These are phyloP conservation scores for Diplogelasinospora grovesii DNA, from an alignment of 495 filamentous ascomycete species.

Conservation along the genomic window DNA sequence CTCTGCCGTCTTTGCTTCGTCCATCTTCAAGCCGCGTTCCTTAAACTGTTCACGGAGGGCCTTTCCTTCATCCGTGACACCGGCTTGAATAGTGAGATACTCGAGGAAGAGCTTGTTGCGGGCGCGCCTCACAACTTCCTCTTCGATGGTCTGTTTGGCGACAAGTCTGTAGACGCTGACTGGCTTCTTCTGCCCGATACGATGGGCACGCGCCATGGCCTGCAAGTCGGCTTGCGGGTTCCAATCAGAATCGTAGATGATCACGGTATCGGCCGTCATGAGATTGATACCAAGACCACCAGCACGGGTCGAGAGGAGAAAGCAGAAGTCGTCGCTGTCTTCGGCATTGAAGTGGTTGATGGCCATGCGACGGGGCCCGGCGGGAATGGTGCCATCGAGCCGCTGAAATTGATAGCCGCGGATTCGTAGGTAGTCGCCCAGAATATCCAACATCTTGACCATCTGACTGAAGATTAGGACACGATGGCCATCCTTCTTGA, in stretches of 20 bases:
- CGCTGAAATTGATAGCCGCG: slow-evolving; percentile 89
- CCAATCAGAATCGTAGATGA: slow-evolving; percentile 98
- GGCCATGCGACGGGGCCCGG: slow-evolving; percentile 74
- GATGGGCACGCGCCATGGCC: slow-evolving; percentile 95
- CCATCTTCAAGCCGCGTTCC: slow-evolving; percentile 47
- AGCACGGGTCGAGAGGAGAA: slow-evolving; percentile 88
- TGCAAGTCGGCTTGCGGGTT: slow-evolving; percentile 98
- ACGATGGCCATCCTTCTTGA: slow-evolving; percentile 85
- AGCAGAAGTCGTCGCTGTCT: slow-evolving; percentile 90
- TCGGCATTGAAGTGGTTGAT: slow-evolving; percentile 98
- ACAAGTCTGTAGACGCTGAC: slow-evolving; percentile 94
- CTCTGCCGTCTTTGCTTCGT: slow-evolving; percentile 77
- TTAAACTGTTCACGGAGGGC: slow-evolving; percentile 56
- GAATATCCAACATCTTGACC: slow-evolving; percentile 96
- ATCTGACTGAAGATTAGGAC: slow-evolving; percentile 99
- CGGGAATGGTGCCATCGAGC: slow-evolving; percentile 89
- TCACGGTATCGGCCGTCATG: slow-evolving; percentile 97
- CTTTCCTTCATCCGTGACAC: slow-evolving; percentile 87
- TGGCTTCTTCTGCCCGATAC: slow-evolving; percentile 92
- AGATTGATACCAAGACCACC: slow-evolving; percentile 97
- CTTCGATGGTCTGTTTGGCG: slow-evolving; percentile 95
- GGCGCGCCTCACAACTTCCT: slow-evolving; percentile 91
- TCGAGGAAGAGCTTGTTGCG: slow-evolving; percentile 98
- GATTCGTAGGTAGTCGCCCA: slow-evolving; percentile 84
- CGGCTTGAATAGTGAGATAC: slow-evolving; percentile 93